phyloP scores from a whole-genome alignment of 805 yeast species.

The Nakazawaea wyomingensis region DNA sequence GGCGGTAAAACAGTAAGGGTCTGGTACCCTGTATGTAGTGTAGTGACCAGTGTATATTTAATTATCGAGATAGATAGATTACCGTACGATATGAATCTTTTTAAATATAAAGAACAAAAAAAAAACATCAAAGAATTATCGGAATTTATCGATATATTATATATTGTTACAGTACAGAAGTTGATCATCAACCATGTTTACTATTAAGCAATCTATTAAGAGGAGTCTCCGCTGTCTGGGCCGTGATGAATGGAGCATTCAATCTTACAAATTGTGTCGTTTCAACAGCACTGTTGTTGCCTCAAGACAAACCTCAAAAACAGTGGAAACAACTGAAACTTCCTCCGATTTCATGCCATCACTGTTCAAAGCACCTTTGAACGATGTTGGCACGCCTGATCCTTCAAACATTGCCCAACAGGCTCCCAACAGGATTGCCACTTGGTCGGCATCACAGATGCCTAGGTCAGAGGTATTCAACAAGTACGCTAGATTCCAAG shows the following conservation, averaged over 20 bases:
- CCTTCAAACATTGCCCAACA: slow-evolving; percentile 37
- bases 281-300: neutral
- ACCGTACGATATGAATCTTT: neutral
- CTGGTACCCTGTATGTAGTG: too few species aligned
- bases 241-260: too few species aligned
- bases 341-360: slow-evolving; percentile 5
- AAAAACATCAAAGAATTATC: too few species aligned
- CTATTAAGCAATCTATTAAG: too few species aligned
- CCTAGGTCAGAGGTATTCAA: slow-evolving; percentile 51
- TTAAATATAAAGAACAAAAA: too few species aligned
- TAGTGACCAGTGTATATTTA: neutral
- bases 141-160: too few species aligned
- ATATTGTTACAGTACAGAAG: too few species aligned
- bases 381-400: slow-evolving; percentile 18
- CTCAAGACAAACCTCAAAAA: neutral
- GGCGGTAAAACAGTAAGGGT: too few species aligned
- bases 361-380: slow-evolving; percentile 8
- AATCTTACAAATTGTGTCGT: neutral
- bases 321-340: slow-evolving; percentile 7
- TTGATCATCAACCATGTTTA: too few species aligned
- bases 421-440: slow-evolving; percentile 67
- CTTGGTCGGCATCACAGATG: slow-evolving; percentile 72
- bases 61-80: neutral
- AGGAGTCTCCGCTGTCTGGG: too few species aligned
- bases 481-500: slow-evolving; percentile 62